Conservation (phyloP, 108 stramenopile genomes). For the Epipyxis sp. region DNA sequence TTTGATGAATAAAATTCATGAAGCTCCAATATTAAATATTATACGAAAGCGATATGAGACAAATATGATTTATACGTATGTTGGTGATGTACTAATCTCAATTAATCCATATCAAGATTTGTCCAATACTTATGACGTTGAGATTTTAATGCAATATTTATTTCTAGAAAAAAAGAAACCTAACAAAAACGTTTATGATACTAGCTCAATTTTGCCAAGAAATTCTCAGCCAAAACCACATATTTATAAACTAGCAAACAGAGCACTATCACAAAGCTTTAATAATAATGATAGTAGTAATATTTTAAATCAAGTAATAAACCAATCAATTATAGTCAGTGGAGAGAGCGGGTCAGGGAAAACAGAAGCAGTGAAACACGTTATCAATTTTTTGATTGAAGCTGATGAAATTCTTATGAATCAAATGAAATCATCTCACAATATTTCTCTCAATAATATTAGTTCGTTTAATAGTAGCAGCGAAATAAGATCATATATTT, state of each 20-base stretch:
- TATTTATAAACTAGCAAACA: slow-evolving; percentile 72
- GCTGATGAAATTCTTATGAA: not conserved
- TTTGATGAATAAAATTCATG: slow-evolving; percentile 63
- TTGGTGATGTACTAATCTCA: slow-evolving; percentile 95
- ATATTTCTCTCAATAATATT: not conserved
- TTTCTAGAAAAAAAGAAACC: not conserved
- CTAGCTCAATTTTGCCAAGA: not conserved
- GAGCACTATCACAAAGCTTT: slow-evolving; percentile 39
- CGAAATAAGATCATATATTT: not conserved
- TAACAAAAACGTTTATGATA: not conserved
- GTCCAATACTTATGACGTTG: slow-evolving; percentile 57
- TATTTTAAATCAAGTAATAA: not conserved
- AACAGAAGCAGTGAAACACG: slow-evolving; percentile 56
- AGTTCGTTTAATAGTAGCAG: too few species aligned
- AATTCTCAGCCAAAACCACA: too few species aligned
- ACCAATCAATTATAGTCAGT: slow-evolving; percentile 63
- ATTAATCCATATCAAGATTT: slow-evolving; percentile 87
- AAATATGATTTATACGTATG: slow-evolving; percentile 92
- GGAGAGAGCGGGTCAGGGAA: slow-evolving; percentile 68
- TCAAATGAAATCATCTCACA: not conserved
- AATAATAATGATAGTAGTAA: too few species aligned
- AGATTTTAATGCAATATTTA: not conserved
- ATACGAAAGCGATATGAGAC: slow-evolving; percentile 50
- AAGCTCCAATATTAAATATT: slow-evolving; percentile 60
- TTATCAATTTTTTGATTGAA: not conserved